These are phyloP conservation scores for Ceriops zippeliana DNA, from an alignment of 345 rosid genomes.

Conservation along the genomic window DNA sequence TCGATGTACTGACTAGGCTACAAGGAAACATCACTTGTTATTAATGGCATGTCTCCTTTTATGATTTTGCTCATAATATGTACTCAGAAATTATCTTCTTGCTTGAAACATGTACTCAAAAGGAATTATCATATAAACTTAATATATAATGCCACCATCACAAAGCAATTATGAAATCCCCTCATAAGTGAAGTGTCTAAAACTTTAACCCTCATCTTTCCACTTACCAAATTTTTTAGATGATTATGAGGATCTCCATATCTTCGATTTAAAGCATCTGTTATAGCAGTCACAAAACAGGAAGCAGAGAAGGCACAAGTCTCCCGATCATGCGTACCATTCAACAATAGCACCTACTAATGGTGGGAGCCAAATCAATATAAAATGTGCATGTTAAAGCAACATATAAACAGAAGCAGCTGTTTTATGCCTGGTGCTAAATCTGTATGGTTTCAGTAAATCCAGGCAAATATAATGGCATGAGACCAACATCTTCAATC, in stretches of 20 bases:
- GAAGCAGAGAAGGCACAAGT: constrained; percentile 77
- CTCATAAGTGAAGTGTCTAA: not conserved
- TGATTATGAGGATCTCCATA: constrained; percentile 64
- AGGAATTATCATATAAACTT: not conserved
- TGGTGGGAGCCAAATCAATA: constrained; percentile 4
- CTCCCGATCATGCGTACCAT: constrained; percentile 81
- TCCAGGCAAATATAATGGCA: constrained; percentile 6
- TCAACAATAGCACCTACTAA: constrained; percentile 65
- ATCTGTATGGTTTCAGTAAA: not conserved
- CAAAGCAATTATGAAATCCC: not conserved
- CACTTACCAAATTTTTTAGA: constrained; percentile 58
- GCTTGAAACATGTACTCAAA: not conserved
- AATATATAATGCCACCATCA: not conserved
- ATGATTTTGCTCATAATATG: not conserved
- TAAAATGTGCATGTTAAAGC: not conserved
- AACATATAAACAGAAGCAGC: not conserved
- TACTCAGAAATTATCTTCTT: not conserved
- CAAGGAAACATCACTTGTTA: constrained; percentile 23
- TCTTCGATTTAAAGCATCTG: constrained; percentile 71
- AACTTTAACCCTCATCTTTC: constrained; percentile 5
- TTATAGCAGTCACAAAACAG: constrained; percentile 68
- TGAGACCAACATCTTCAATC: constrained; percentile 2
- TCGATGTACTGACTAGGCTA: constrained; percentile 80
- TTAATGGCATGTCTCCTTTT: constrained; percentile 11
- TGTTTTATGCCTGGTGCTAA: not conserved